These are phyloP conservation scores for Sodiomyces alkalinus DNA, from an alignment of 2,329 filamentous ascomycete species.

Conservation along the genomic window DNA sequence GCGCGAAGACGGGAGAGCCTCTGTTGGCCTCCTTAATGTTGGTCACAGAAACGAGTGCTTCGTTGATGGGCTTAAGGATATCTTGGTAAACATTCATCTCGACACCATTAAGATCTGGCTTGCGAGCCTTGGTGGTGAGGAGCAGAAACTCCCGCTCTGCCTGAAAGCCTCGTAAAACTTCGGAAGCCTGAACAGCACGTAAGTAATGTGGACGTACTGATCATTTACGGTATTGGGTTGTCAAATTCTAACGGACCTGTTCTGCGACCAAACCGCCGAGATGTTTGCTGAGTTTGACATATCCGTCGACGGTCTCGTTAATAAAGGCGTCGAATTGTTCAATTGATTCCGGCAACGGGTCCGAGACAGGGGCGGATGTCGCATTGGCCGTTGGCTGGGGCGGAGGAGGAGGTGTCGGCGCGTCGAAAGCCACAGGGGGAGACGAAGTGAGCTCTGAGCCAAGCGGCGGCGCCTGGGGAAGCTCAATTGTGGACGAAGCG, in stretches of 20 bases:
- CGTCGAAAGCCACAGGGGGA: conserved; percentile 13
- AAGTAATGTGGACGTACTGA: too few species aligned
- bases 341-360: conserved; percentile 59
- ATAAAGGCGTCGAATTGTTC: conserved; percentile 80
- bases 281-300: conserved; percentile 61
- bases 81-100: conserved; percentile 55
- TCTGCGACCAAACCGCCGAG: conserved; percentile 66
- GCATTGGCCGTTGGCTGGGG: conserved; percentile 16
- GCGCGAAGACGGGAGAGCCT: conserved; percentile 58
- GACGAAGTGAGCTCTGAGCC: conserved; percentile 22
- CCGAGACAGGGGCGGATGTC: conserved; percentile 28
- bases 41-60: conserved; percentile 62
- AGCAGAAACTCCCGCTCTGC: conserved; percentile 80
- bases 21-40: conserved; percentile 74
- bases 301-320: conserved; percentile 56
- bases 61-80: conserved; percentile 75
- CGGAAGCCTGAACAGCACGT: conserved; percentile 23
- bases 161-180: conserved; percentile 52
- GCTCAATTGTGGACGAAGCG: conserved; percentile 56
- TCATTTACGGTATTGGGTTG: too few species aligned
- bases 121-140: conserved; percentile 80
- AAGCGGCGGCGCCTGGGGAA: conserved; percentile 33
- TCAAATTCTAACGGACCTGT: too few species aligned
- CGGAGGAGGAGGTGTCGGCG: conserved; percentile 17
- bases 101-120: conserved; percentile 53